A percentile compares a stretch with the other conserved stretches of the same genome.
Conservation (phyloP, 495 filamentous ascomycete genomes). For the Daldinia concentrica region DNA sequence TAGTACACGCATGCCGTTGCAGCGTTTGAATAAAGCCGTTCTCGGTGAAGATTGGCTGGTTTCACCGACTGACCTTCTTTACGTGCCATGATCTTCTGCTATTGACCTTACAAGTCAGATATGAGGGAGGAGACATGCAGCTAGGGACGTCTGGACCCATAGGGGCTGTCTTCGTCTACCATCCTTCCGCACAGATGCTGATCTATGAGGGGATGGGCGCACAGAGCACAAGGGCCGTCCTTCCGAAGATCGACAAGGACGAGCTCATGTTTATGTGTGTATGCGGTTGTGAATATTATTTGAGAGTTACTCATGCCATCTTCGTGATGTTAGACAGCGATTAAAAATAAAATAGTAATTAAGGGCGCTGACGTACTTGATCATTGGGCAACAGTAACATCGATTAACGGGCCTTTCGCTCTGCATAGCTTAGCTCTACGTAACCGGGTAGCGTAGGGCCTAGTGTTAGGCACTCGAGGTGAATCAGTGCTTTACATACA, state of each 20-base stretch:
- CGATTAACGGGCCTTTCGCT: conserved; percentile 22
- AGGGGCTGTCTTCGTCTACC: conserved; percentile 24
- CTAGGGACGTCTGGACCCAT: conserved; percentile 21
- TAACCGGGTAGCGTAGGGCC: conserved; percentile 15
- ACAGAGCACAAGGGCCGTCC: conserved; percentile 35
- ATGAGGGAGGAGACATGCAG: conserved; percentile 27
- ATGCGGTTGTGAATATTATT: conserved; percentile 7
- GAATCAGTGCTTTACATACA: conserved; percentile 17
- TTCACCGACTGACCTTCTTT: conserved; percentile 39
- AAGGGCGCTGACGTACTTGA: conserved; percentile 13
- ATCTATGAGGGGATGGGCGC: conserved; percentile 24
- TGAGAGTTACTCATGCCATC: conserved; percentile 20
- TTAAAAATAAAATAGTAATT: background rate
- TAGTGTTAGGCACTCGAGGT: conserved; percentile 28
- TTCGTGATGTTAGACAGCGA: conserved; percentile 29
- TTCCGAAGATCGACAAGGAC: conserved; percentile 36
- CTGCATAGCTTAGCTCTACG: conserved; percentile 26
- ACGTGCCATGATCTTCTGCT: conserved; percentile 26
- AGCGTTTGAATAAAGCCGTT: conserved; percentile 27
- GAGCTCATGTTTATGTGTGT: background rate
- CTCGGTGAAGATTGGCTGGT: conserved; percentile 42
- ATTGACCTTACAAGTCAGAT: conserved; percentile 33
- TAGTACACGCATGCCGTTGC: conserved; percentile 34
- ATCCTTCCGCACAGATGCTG: conserved; percentile 26
- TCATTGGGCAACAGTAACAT: conserved; percentile 13